Evolutionary conservation across 1,284 basidiomycete genomes (phyloP), one percentile per base, ranked within the genome.

Genomic region (Ceratobasidium sp.): DNA sequence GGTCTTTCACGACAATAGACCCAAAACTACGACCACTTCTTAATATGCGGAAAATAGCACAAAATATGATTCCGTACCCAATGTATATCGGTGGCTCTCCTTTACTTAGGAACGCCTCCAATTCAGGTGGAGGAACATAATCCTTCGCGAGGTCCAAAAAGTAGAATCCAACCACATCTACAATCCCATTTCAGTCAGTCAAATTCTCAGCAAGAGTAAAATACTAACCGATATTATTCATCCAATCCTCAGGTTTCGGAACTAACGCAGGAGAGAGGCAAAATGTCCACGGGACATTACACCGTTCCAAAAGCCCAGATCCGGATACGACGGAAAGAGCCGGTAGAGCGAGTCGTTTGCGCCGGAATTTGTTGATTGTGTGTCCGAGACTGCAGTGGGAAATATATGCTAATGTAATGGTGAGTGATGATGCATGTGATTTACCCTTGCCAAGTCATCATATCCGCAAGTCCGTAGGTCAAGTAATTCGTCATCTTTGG

Each of bases 271-370:
- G 88, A 78, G 89, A 90, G 87, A 92, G 91, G 80, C 91, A 91
- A 81, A 92, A 93, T n/a, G 91, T 91, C 87, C 89, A 91, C 3
- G 92, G 92, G 3, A 92, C 85, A 79, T 90, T 90, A 60, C 91
- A 84, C 33, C 88, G 85, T 79, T 92, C 90, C 3, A 90, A 81
- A 23, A 90, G 83, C 33, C 88, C 87, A 3, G 90, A 88, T 0
- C 90, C 90, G 3, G 87, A 86, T 5, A 86, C 83, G 16, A 88
- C 76, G 0, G 85, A 85, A 2, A 92, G 85, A 0, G 88, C 83
- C 20, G 85, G 85, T 0, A 93, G 83, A 0, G 88, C 87, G 0
- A 93, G 85, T 1, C 87, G 86, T 7, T 84, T 84, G 16, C 84
- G 85, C 30, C 91, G 87, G 83, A 92, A 91, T 18, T 85, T 84